Percentiles rank a stretch among this genome's conserved stretches.
phyloP scores from a whole-genome alignment of 331 rosid species.

The Malus hybrid region DNA sequence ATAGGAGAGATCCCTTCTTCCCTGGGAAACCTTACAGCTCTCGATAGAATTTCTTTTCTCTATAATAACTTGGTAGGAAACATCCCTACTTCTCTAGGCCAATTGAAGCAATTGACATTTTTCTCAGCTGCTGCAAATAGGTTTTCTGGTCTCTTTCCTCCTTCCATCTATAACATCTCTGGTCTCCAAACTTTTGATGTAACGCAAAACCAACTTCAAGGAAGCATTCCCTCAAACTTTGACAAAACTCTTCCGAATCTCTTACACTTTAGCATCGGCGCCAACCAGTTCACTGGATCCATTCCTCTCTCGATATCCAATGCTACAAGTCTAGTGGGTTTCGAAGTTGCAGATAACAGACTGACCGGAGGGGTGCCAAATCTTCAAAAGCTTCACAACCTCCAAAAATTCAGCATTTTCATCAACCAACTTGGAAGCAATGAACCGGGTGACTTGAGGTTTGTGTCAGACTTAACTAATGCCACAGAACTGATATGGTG shows the following conservation, averaged over 20 bases:
- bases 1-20: too few species aligned
- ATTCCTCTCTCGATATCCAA: conserved; percentile 16
- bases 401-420: accelerated
- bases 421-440: background rate
- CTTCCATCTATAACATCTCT: conserved; percentile 8
- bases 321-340: background rate
- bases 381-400: background rate
- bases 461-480: conserved; percentile 6
- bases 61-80: too few species aligned
- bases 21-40: too few species aligned
- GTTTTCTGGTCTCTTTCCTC: conserved; percentile 4
- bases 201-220: background rate
- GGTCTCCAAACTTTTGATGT: background rate
- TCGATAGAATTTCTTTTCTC: too few species aligned
- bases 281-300: background rate
- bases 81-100: too few species aligned
- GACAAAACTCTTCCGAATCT: conserved; percentile 13
- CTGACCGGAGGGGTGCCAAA: background rate
- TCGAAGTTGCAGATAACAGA: background rate
- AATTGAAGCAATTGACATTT: background rate
- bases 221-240: conserved; percentile 6
- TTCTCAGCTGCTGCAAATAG: background rate
- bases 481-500: background rate
- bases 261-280: background rate
- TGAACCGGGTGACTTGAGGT: background rate